Conservation (phyloP, 108 stramenopile genomes). For the Pelagomonas calceolata region DNA sequence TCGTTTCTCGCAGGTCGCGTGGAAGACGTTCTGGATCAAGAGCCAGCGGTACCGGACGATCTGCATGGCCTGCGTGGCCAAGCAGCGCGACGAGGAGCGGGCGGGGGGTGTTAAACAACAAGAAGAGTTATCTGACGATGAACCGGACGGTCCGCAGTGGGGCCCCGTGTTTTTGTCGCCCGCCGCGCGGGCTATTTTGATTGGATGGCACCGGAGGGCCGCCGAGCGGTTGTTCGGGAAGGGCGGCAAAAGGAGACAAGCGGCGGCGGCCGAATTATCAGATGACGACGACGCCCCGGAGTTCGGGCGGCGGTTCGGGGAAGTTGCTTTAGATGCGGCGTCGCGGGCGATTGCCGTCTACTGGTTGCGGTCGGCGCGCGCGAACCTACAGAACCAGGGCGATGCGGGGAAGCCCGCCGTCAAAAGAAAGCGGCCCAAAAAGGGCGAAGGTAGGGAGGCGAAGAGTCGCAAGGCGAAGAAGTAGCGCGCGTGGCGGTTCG, state of each 20-base stretch:
- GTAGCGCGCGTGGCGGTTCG: too few species aligned
- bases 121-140: slow-evolving; percentile 18
- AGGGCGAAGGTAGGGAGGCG: too few species aligned
- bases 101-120: not conserved
- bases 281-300: slow-evolving; percentile 39
- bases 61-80: slow-evolving; percentile 44
- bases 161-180: slow-evolving; percentile 36
- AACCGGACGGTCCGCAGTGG: slow-evolving; percentile 25
- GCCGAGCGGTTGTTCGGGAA: slow-evolving; percentile 31
- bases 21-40: slow-evolving; percentile 57
- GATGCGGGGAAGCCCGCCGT: not conserved
- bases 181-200: slow-evolving; percentile 37
- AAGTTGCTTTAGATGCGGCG: slow-evolving; percentile 23
- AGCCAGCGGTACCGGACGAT: slow-evolving; percentile 49
- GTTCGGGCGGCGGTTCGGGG: slow-evolving; percentile 14
- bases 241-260: slow-evolving; percentile 14
- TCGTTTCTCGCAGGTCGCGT: slow-evolving; percentile 52
- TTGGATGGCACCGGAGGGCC: slow-evolving; percentile 37
- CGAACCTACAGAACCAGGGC: slow-evolving; percentile 27
- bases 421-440: too few species aligned
- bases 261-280: slow-evolving; percentile 13
- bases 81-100: slow-evolving; percentile 13
- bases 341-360: slow-evolving; percentile 34
- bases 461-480: too few species aligned
- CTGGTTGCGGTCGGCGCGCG: slow-evolving; percentile 43